phyloP scores from a whole-genome alignment of 495 filamentous ascomycete genomes.

The Tetracladium setigerum region DNA sequence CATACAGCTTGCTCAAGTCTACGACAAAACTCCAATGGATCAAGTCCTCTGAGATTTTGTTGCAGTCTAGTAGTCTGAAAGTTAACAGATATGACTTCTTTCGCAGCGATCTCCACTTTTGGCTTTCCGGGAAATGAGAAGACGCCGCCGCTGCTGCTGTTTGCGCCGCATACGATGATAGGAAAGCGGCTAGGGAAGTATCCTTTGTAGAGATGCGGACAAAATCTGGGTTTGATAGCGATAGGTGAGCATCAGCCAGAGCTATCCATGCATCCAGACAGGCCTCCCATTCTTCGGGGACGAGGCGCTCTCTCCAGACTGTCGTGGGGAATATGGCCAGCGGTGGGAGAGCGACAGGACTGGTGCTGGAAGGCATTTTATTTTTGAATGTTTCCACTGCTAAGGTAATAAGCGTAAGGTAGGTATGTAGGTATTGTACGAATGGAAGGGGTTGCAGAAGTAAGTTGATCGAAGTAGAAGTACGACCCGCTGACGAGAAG shows the following conservation, averaged over 20 bases:
- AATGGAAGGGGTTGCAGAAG: not conserved
- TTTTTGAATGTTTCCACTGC: not conserved
- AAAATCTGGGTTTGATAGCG: constrained; percentile 47
- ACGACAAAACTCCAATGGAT: constrained; percentile 51
- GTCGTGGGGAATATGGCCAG: constrained; percentile 69
- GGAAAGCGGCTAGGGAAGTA: constrained; percentile 36
- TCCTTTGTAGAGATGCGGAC: constrained; percentile 39
- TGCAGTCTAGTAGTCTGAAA: constrained; percentile 36
- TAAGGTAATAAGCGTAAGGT: too few relatives aligned
- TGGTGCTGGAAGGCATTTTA: constrained; percentile 12
- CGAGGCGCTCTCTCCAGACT: constrained; percentile 56
- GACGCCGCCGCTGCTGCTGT: constrained; percentile 4
- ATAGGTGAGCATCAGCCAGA: constrained; percentile 55
- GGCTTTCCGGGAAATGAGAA: constrained; percentile 24
- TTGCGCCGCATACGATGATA: constrained; percentile 16
- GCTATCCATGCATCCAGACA: constrained; percentile 73
- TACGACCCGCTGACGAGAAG: too few relatives aligned
- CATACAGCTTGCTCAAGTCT: constrained; percentile 47
- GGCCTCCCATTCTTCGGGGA: constrained; percentile 65
- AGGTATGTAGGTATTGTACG: too few relatives aligned
- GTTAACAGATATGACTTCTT: constrained; percentile 54
- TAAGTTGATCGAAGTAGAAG: not conserved
- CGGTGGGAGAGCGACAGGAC: constrained; percentile 40
- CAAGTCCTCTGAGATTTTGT: constrained; percentile 35
- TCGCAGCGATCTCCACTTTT: constrained; percentile 45